Evolutionary conservation across 1,139 yeast genomes (phyloP).

Genomic region (Geotrichum klebahnii): DNA sequence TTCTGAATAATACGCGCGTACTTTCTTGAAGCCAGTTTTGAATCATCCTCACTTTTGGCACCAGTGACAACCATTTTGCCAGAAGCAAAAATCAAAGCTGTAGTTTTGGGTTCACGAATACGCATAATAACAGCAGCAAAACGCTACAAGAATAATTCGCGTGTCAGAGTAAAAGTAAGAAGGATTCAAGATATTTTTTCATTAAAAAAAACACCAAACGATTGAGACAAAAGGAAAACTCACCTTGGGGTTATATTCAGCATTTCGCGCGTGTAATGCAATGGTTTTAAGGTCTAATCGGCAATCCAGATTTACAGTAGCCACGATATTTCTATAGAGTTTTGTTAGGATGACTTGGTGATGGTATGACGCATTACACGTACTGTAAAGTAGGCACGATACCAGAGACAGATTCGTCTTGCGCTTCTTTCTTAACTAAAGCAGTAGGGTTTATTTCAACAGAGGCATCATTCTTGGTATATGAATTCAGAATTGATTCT

Average conservation of each 20-base stretch:
- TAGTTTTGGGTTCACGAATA: slow-evolving; percentile 96
- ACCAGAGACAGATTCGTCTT: slow-evolving; percentile 73
- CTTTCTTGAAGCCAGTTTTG: slow-evolving; percentile 92
- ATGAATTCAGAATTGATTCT: slow-evolving; percentile 16
- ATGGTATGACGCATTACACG: background rate
- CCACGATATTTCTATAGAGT: slow-evolving; percentile 76
- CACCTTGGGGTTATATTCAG: slow-evolving; percentile 86
- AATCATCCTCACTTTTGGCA: slow-evolving; percentile 97
- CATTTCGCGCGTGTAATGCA: slow-evolving; percentile 98
- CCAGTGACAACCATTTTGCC: slow-evolving; percentile 99
- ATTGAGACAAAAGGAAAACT: slow-evolving; percentile 13
- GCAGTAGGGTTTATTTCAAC: slow-evolving; percentile 27
- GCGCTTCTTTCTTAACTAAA: slow-evolving; percentile 37
- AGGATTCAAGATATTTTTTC: too few species aligned
- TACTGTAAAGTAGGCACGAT: slow-evolving; percentile 88
- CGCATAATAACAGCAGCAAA: slow-evolving; percentile 99
- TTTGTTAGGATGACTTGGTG: slow-evolving; percentile 24
- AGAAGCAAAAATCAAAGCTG: slow-evolving; percentile 95
- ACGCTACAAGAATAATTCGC: slow-evolving; percentile 50
- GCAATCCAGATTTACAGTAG: slow-evolving; percentile 95
- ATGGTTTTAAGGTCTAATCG: slow-evolving; percentile 92
- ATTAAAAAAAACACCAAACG: too few species aligned
- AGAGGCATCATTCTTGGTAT: too few species aligned
- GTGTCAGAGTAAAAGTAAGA: too few species aligned
- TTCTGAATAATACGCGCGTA: slow-evolving; percentile 97